These are phyloP conservation scores for Rhodotorula sp. DNA, from an alignment of 1,284 basidiomycete species.

Conservation along the genomic window DNA sequence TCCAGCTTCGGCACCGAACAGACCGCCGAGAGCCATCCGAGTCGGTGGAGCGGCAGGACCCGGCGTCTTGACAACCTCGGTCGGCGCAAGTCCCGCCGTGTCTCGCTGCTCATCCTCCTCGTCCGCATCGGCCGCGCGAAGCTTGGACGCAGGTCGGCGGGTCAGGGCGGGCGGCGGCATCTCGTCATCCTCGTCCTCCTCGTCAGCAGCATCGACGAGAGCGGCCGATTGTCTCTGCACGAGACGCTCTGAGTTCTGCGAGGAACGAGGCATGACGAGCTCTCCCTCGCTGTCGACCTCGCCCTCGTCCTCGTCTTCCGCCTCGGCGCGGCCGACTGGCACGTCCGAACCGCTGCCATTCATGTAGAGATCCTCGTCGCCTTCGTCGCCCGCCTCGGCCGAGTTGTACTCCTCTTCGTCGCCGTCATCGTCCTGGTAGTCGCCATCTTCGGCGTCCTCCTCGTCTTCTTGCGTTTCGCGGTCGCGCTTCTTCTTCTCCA, in stretches of 20 bases:
- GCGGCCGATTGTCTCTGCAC: background rate
- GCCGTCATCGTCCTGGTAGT: constrained; percentile 19
- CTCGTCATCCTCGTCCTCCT: constrained; percentile 9
- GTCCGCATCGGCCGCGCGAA: background rate
- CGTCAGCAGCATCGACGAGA: constrained; percentile 1
- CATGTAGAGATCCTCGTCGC: constrained; percentile 2
- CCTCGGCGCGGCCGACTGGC: background rate
- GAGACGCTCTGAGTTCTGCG: constrained; percentile 21
- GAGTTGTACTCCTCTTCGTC: constrained; percentile 12
- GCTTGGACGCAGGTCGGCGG: background rate
- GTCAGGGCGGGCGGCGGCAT: constrained; percentile 5
- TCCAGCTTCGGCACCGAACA: constrained; percentile 6
- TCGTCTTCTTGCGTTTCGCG: constrained; percentile 8
- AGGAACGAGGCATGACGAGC: constrained; percentile 18
- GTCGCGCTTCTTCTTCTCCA: constrained; percentile 27
- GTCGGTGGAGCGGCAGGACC: background rate
- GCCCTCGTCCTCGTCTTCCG: constrained; percentile 17
- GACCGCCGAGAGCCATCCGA: constrained; percentile 13
- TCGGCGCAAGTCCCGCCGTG: background rate
- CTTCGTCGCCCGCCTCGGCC: constrained; percentile 4
- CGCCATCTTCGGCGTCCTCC: constrained; percentile 25
- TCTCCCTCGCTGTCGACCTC: constrained; percentile 29
- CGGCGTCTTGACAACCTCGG: background rate
- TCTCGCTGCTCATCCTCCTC: constrained; percentile 9
- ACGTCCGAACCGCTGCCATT: constrained; percentile 14